Percentiles rank a stretch among this genome's conserved stretches.
Conservation (phyloP, 2,329 filamentous ascomycete genomes). For the Pyrenophora teres region DNA sequence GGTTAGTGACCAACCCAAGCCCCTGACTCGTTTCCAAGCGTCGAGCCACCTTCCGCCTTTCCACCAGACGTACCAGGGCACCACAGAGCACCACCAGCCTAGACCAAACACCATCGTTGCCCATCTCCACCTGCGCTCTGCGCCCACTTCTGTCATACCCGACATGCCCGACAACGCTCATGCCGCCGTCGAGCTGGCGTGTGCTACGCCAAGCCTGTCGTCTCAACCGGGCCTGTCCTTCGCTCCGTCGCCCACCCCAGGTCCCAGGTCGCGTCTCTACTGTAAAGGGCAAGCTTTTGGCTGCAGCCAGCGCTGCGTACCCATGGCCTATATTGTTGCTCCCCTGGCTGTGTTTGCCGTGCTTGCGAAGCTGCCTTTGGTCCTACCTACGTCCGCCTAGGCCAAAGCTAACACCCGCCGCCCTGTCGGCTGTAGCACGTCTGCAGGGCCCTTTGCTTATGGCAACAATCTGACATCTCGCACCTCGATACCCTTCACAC, state of each 20-base stretch:
- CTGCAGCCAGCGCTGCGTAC: neutral
- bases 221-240: slow-evolving; percentile 24
- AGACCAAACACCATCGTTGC: slow-evolving; percentile 20
- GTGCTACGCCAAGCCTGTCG: slow-evolving; percentile 21
- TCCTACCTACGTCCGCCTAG: too few relatives aligned
- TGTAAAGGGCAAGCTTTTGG: slow-evolving; percentile 8
- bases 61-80: slow-evolving; percentile 10
- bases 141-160: slow-evolving; percentile 2
- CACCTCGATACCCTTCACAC: slow-evolving; percentile 3
- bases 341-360: neutral
- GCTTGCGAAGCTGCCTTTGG: too few relatives aligned
- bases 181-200: slow-evolving; percentile 23
- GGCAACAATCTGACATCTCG: slow-evolving; percentile 13
- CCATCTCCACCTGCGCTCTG: slow-evolving; percentile 9
- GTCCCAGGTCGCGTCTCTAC: slow-evolving; percentile 7
- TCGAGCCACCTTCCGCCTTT: slow-evolving; percentile 3
- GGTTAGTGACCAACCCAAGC: slow-evolving; percentile 13
- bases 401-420: slow-evolving; percentile 1
- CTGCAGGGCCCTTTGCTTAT: slow-evolving; percentile 12
- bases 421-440: slow-evolving; percentile 5
- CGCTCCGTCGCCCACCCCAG: slow-evolving; percentile 24
- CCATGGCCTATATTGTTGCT: neutral
- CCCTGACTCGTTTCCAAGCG: slow-evolving; percentile 12
- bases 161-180: slow-evolving; percentile 28
- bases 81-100: slow-evolving; percentile 20